Conservation (phyloP, 225 moss, liverwort and hornwort genomes). For the Sphagnum tenellum region DNA sequence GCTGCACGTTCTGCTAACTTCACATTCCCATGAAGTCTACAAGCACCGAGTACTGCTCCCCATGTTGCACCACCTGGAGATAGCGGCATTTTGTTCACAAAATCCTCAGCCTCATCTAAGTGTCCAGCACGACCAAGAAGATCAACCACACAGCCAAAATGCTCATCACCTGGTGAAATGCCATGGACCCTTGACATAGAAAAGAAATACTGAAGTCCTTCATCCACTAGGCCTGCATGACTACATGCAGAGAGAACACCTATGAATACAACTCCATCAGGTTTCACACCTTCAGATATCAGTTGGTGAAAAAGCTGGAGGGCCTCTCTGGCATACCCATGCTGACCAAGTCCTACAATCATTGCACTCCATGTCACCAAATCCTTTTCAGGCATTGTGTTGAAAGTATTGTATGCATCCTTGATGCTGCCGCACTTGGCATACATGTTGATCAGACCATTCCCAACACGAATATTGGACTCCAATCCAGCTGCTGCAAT, state of each 20-base stretch:
- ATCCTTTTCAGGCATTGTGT: constrained; percentile 1
- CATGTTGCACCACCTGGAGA: too few relatives aligned
- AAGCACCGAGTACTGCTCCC: too few relatives aligned
- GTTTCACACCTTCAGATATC: constrained; percentile 16
- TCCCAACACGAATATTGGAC: neutral
- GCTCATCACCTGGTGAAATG: too few relatives aligned
- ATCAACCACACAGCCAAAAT: too few relatives aligned
- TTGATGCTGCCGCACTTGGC: constrained; percentile 3
- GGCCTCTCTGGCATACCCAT: constrained; percentile 12
- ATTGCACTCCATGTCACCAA: constrained; percentile 30
- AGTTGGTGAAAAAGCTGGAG: constrained; percentile 24
- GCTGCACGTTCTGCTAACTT: too few relatives aligned
- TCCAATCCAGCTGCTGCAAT: neutral
- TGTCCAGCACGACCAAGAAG: too few relatives aligned
- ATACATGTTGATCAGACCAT: neutral
- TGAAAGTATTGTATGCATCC: constrained; percentile 2
- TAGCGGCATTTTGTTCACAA: too few relatives aligned
- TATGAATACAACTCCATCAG: constrained; percentile 14
- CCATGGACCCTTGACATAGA: too few relatives aligned
- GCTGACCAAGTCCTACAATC: constrained; percentile 25
- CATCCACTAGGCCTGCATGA: too few relatives aligned
- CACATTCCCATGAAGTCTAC: too few relatives aligned
- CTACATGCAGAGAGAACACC: neutral
- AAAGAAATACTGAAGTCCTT: too few relatives aligned
- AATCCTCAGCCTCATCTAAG: too few relatives aligned